These are phyloP conservation scores for Mycena sp. DNA, from an alignment of 1,284 basidiomycete species.

Conservation along the genomic window DNA sequence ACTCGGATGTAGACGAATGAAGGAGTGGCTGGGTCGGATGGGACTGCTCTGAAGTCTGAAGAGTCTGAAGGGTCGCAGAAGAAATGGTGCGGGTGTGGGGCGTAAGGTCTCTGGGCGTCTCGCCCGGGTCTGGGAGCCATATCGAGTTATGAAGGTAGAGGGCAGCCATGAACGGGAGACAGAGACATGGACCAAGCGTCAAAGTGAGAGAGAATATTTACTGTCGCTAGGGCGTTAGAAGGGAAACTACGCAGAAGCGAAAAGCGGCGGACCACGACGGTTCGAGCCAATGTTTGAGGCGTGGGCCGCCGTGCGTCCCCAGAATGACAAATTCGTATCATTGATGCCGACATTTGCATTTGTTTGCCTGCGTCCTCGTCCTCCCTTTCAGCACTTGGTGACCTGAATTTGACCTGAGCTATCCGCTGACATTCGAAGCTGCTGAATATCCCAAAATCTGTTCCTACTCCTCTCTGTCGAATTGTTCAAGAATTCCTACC, in stretches of 20 bases:
- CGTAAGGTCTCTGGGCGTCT: conserved; percentile 27
- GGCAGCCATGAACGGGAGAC: conserved; percentile 55
- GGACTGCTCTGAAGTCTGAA: conserved; percentile 53
- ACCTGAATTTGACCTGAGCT: too few relatives aligned
- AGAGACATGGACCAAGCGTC: conserved; percentile 16
- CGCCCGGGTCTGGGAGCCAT: conserved; percentile 52
- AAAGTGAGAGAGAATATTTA: neutral
- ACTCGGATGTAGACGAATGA: conserved; percentile 45
- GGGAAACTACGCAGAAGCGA: too few relatives aligned
- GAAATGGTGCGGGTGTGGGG: conserved; percentile 55
- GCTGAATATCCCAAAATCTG: too few relatives aligned
- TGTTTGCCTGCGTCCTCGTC: too few relatives aligned
- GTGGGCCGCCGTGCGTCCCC: neutral
- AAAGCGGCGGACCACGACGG: neutral
- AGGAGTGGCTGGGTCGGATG: conserved; percentile 62
- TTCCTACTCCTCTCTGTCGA: too few relatives aligned
- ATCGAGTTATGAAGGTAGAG: conserved; percentile 65
- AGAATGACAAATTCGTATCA: neutral
- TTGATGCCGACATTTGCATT: too few relatives aligned
- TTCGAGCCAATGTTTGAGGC: conserved; percentile 2
- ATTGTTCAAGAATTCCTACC: too few relatives aligned
- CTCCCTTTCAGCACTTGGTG: too few relatives aligned
- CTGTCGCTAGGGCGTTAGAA: too few relatives aligned
- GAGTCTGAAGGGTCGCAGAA: conserved; percentile 57
- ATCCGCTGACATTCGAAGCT: too few relatives aligned